A percentile compares a stretch with the other conserved stretches of the same genome.
Conservation (phyloP, 768 basidiomycete species). For the Fomitopsis serialis region DNA sequence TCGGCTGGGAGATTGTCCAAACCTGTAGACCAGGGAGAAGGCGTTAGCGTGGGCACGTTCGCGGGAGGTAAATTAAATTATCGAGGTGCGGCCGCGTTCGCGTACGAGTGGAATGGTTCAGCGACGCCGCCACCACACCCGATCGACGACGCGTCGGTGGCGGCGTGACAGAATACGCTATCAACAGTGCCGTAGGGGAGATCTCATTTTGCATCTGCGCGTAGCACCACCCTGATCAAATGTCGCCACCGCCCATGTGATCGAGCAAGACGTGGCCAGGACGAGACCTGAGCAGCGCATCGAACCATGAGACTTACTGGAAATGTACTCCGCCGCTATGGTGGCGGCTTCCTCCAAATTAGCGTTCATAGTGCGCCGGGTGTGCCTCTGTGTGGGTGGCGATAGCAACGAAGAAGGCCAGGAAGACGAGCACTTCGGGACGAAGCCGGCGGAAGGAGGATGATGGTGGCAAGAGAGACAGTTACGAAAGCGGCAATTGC, state of each 20-base stretch:
- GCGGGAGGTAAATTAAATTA: background rate
- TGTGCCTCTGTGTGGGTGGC: background rate
- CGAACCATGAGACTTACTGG: constrained; percentile 29
- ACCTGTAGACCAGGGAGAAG: constrained; percentile 38
- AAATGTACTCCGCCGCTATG: constrained; percentile 44
- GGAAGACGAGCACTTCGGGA: background rate
- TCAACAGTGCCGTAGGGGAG: background rate
- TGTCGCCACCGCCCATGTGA: background rate
- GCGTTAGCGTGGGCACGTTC: background rate
- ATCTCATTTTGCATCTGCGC: background rate
- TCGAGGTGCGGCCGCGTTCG: too few relatives aligned
- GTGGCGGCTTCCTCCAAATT: constrained; percentile 43
- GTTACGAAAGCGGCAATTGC: too few relatives aligned
- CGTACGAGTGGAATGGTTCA: too few relatives aligned
- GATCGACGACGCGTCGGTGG: background rate
- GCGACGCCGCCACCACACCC: background rate
- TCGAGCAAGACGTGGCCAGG: background rate
- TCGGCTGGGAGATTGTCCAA: constrained; percentile 47
- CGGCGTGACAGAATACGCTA: background rate
- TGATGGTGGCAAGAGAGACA: background rate
- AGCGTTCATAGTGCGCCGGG: constrained; percentile 15
- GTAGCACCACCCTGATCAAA: background rate
- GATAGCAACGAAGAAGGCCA: background rate
- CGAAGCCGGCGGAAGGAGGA: background rate
- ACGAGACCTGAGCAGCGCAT: background rate